Percentiles rank a stretch among this genome's conserved stretches.
Conservation (phyloP, 148 eudicot species). For the Diospyros lotus region DNA sequence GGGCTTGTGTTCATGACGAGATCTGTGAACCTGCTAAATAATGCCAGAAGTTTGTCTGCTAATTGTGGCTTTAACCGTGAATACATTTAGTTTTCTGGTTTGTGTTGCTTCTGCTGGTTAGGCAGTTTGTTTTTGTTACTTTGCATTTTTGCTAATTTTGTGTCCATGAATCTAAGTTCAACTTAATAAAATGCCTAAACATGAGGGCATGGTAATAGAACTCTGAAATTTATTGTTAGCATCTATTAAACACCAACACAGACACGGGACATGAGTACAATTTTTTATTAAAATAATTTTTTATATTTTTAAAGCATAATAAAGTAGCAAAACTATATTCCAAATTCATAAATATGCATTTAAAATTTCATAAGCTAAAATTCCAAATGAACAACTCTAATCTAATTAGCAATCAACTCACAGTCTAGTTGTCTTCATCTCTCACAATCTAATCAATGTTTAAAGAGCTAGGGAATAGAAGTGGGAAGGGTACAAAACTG, state of each 20-base stretch:
- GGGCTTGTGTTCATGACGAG: neutral
- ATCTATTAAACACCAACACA: neutral
- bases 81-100: neutral
- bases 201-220: neutral
- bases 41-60: neutral
- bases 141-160: neutral
- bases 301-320: too few species aligned
- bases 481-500: too few species aligned
- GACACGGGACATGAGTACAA: too few species aligned
- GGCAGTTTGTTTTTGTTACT: neutral
- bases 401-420: too few species aligned
- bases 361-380: too few species aligned
- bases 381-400: too few species aligned
- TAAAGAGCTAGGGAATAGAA: too few species aligned
- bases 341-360: too few species aligned
- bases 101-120: constrained; percentile 6
- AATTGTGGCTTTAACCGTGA: neutral
- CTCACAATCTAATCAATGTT: too few species aligned
- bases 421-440: too few species aligned
- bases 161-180: neutral
- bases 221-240: neutral
- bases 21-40: constrained; percentile 3
- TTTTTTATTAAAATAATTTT: too few species aligned
- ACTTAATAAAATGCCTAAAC: neutral
- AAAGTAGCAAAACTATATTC: too few species aligned